Evolutionary conservation across 768 basidiomycete species (phyloP).

Genomic region (Mycena haematopus): DNA sequence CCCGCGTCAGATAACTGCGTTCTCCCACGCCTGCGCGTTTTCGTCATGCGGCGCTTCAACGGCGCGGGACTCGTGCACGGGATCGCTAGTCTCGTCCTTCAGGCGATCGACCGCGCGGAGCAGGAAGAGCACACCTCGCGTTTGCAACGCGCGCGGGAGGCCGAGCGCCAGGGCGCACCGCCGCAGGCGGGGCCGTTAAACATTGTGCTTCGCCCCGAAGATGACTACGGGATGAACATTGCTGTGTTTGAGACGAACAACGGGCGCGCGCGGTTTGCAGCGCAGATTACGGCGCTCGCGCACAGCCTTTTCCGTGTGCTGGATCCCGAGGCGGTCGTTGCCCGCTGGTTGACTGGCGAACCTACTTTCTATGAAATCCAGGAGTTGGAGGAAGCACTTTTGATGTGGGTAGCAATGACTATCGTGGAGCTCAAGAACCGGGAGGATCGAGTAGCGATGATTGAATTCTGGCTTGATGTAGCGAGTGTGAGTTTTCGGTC

Average conservation of each 20-base stretch:
- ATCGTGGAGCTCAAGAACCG: conserved; percentile 34
- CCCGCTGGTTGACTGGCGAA: conserved; percentile 45
- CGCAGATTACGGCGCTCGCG: conserved; percentile 49
- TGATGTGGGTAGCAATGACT: conserved; percentile 47
- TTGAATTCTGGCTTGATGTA: conserved; percentile 54
- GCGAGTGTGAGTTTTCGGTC: conserved; percentile 44
- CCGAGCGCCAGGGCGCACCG: conserved; percentile 27
- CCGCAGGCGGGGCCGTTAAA: conserved; percentile 32
- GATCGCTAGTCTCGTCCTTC: conserved; percentile 36
- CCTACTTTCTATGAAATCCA: conserved; percentile 32
- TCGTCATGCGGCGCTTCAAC: conserved; percentile 34
- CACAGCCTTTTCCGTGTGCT: conserved; percentile 47
- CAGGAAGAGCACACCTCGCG: conserved; percentile 14
- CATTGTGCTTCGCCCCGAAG: conserved; percentile 35
- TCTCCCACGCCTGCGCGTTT: conserved; percentile 37
- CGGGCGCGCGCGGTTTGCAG: conserved; percentile 51
- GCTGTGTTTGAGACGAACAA: conserved; percentile 41
- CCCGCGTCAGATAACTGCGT: conserved; percentile 54
- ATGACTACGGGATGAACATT: conserved; percentile 38
- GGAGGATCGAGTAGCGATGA: conserved; percentile 35
- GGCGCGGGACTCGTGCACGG: conserved; percentile 36
- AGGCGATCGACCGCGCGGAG: conserved; percentile 35
- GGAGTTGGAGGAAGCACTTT: conserved; percentile 38
- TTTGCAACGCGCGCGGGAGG: conserved; percentile 9
- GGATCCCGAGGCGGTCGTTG: conserved; percentile 51